Conservation (phyloP, 768 basidiomycete genomes). For the Hericium erinaceus region DNA sequence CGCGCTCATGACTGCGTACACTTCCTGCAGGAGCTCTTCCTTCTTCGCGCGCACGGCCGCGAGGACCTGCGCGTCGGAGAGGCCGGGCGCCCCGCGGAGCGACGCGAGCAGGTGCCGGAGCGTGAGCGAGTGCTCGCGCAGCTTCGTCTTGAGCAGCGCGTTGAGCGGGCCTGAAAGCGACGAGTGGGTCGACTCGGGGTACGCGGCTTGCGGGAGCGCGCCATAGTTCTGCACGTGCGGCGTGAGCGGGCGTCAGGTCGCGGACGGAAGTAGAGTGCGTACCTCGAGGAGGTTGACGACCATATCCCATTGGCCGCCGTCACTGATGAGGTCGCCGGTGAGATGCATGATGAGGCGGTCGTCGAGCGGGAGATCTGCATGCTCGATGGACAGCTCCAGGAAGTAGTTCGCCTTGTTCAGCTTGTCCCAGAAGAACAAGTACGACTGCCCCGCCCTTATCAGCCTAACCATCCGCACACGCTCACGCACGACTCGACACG, state of each 20-base stretch:
- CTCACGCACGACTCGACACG: constrained; percentile 7
- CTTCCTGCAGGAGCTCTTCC: constrained; percentile 72
- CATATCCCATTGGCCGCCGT: constrained; percentile 98
- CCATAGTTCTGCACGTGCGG: constrained; percentile 54
- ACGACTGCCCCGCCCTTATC: constrained; percentile 38
- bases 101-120: constrained; percentile 56
- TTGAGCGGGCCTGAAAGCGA: constrained; percentile 67
- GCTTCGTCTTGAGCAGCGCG: constrained; percentile 75
- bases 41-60: constrained; percentile 70
- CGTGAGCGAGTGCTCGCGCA: constrained; percentile 83
- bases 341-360: constrained; percentile 77
- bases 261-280: constrained; percentile 4
- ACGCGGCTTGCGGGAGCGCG: constrained; percentile 72
- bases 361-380: constrained; percentile 71
- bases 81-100: constrained; percentile 34
- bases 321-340: constrained; percentile 68
- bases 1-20: constrained; percentile 78
- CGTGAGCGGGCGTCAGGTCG: neutral
- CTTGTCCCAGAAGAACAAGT: constrained; percentile 96
- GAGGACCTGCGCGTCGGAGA: constrained; percentile 38
- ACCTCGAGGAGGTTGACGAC: constrained; percentile 57
- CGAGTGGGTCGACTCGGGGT: constrained; percentile 81
- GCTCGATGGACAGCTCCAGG: constrained; percentile 79
- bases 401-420: constrained; percentile 91
- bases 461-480: neutral